Percentiles rank a stretch among this genome's conserved stretches.
These are phyloP conservation scores for Tulasnella sp. DNA, from an alignment of 768 basidiomycete species.

Conservation along the genomic window DNA sequence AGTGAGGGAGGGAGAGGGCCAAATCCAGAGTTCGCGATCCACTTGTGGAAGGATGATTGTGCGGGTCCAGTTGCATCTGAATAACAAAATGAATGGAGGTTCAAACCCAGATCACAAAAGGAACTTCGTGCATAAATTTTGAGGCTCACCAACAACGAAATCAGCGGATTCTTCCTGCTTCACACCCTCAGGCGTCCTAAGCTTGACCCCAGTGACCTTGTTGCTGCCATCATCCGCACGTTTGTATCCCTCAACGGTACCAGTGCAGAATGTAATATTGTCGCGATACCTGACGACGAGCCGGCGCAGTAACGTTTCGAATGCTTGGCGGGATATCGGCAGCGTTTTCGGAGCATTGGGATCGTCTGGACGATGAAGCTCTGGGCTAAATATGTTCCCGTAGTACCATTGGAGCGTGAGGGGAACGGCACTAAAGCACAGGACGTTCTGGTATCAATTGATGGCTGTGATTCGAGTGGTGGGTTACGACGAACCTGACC, in stretches of 20 bases:
- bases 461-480: too few species aligned
- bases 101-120: too few species aligned
- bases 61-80: background rate
- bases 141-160: conserved; percentile 1
- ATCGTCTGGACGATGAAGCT: background rate
- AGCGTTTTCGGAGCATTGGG: background rate
- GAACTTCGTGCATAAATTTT: too few species aligned
- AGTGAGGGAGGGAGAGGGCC: conserved; percentile 11
- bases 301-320: conserved; percentile 1
- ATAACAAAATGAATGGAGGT: background rate
- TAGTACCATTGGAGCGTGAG: background rate
- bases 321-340: background rate
- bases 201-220: background rate
- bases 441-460: too few species aligned
- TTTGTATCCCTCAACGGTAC: conserved; percentile 4
- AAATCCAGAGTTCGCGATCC: conserved; percentile 18
- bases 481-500: background rate
- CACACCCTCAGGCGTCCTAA: background rate
- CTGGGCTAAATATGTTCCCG: background rate
- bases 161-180: background rate
- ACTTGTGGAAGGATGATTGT: too few species aligned
- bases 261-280: background rate
- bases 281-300: background rate
- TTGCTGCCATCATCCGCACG: background rate
- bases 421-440: too few species aligned